Base-by-base conservation (phyloP, 352 stramenopile genomes). In the Pythium utonaiense region DNA sequence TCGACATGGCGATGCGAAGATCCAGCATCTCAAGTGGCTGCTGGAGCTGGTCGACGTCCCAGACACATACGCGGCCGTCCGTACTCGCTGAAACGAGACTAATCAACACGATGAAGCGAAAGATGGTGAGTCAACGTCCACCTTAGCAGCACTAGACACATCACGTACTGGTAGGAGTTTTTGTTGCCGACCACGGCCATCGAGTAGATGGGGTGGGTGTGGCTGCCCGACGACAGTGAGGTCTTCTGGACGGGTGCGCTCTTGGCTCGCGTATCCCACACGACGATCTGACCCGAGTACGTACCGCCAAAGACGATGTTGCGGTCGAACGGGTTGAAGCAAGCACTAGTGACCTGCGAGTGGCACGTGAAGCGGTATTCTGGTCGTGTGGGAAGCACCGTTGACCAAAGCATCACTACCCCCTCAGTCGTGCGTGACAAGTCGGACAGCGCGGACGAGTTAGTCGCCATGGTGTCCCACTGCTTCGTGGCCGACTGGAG, bases 351-450 rank as follows among this genome's bases (percentile, higher is more conserved):
- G 53, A 95, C 78, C 44, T 93, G 83, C 27, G 86, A 93, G 64
- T 93, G 82, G 31, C 86, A 93, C 4, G 83, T 95, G 62, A 95
- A 95, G 6, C 84, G 83, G 62, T 93, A 95, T 56, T 95, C 86
- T 27, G 86, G 80, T 27, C 84, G 78, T 9, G 74, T 82, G 6
- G 86, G 86, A 41, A 95, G 56, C n/a, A 81, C 82, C 9, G 81
- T 95, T 6, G 86, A 95, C 86, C 86, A 95, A 21, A 95, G 62
- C 22, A 95, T 67, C 50, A 95, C 83, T 2, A 95, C 77, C 36
- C 86, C 86, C 41, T 95, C 86, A 16, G 82, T 92, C 19, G 84
- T 74, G 0, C 71, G 61, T 10, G 80, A 76, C 49, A 86, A 64
- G 33, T 95, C 81, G 0, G 79, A 71, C 28, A 71, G 56, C 2